phyloP scores from a whole-genome alignment of 2,329 filamentous ascomycete species.

The Neobulgaria alba region DNA sequence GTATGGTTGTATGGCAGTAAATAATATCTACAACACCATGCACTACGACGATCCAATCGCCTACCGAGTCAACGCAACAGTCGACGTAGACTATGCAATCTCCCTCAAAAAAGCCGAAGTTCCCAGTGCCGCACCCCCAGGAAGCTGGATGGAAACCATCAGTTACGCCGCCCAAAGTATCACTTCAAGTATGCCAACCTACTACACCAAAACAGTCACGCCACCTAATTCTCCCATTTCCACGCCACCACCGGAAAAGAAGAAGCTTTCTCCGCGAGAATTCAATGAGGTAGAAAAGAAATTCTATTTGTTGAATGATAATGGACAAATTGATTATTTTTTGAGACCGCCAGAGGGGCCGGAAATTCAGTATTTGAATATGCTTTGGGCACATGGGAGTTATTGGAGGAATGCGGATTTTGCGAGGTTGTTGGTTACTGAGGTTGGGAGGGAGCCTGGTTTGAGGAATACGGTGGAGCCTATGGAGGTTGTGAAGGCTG shows the following conservation, averaged over 20 bases:
- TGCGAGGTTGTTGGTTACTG: constrained; percentile 79
- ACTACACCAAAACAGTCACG: too few species aligned
- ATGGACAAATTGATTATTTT: constrained; percentile 90
- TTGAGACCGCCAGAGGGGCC: constrained; percentile 76
- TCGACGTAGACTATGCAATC: constrained; percentile 72
- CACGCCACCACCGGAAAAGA: constrained; percentile 25
- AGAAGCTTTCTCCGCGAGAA: constrained; percentile 54
- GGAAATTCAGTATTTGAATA: constrained; percentile 94
- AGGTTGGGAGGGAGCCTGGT: constrained; percentile 73
- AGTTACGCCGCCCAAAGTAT: constrained; percentile 54
- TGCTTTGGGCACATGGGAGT: constrained; percentile 89
- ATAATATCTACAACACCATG: constrained; percentile 95
- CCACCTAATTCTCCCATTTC: constrained; percentile 31
- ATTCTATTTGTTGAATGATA: constrained; percentile 84
- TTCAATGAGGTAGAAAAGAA: constrained; percentile 91
- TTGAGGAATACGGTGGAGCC: too few species aligned
- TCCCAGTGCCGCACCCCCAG: constrained; percentile 56
- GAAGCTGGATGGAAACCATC: constrained; percentile 58
- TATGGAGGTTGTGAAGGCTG: too few species aligned
- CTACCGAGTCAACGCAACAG: constrained; percentile 83
- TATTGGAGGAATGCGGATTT: constrained; percentile 90
- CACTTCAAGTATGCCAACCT: constrained; percentile 52
- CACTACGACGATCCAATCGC: constrained; percentile 66
- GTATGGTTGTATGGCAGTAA: constrained; percentile 86
- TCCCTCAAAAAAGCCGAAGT: constrained; percentile 71